A percentile compares a stretch with the other conserved stretches of the same genome.
phyloP scores from a whole-genome alignment of 176 grass and related monocot genomes.

The Saccharum spontaneum region DNA sequence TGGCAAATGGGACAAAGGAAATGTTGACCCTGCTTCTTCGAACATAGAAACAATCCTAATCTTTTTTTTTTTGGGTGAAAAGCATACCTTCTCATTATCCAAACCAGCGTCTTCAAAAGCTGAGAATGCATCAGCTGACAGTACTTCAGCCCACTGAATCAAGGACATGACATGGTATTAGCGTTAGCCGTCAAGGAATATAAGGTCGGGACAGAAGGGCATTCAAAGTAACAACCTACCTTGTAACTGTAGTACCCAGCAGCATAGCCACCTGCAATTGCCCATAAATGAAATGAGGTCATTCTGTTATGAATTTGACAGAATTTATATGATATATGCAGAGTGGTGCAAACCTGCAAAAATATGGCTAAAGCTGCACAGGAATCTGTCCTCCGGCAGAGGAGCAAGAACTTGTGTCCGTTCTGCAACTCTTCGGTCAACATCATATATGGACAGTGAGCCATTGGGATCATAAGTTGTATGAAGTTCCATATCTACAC shows the following conservation, averaged over 20 bases:
- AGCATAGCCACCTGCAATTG: constrained; percentile 83
- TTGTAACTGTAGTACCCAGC: constrained; percentile 99
- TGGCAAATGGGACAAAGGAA: not conserved
- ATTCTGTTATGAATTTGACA: constrained; percentile 2
- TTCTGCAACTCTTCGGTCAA: constrained; percentile 78
- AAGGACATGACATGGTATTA: not conserved
- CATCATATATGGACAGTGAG: constrained; percentile 62
- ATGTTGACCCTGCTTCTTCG: not conserved
- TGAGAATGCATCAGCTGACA: constrained; percentile 98
- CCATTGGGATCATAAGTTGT: constrained; percentile 76
- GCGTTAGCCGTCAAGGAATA: not conserved
- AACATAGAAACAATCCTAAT: not conserved
- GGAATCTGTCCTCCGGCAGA: constrained; percentile 85
- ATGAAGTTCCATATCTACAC: constrained; percentile 89
- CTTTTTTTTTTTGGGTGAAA: not conserved
- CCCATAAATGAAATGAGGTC: not conserved
- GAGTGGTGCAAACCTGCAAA: constrained; percentile 69
- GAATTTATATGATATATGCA: not conserved
- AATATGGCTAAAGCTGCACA: constrained; percentile 95
- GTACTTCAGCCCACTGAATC: constrained; percentile 88
- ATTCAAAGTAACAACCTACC: constrained; percentile 44
- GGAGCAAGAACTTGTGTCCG: constrained; percentile 80
- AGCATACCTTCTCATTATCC: constrained; percentile 75
- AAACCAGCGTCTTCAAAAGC: constrained; percentile 96
- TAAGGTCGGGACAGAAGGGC: not conserved